Evolutionary conservation across 2,329 filamentous ascomycete genomes (phyloP), one percentile per base, ranked within the genome.

Genomic region (Domatiomyces catenatus): DNA sequence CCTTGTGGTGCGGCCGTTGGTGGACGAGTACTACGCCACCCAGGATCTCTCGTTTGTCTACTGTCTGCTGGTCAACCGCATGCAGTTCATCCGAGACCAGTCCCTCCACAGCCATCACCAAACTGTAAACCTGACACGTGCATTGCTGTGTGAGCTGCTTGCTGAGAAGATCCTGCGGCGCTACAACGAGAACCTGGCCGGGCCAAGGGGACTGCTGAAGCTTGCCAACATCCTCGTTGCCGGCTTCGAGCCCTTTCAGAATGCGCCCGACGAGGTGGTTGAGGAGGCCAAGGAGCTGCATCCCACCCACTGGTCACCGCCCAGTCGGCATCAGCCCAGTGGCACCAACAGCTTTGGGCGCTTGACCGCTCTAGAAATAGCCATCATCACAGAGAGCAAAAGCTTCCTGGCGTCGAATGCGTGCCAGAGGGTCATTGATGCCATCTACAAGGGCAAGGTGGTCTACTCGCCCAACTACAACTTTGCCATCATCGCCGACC

Each of bases 11-110:
- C 77, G 86, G 52, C 86, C 86, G 1, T 69, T 92, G 22, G 84
- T 92, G n/a, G 84, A 92, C 63, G 83, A 86, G 63, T 75, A 90
- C 7, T 92, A 87, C 63, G 80, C 85, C 59, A 74, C 81, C 52
- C 76, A 86, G 52, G 86, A 92, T 68, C 81, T 89, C 42, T 90
- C 85, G 1, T 80, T 89, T 81, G 84, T 92, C 8, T 92, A 90
- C 64, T 90, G 85, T 63, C 69, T 93, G 53, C 75, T 93, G 19
- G 85, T 92, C 57, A 92, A 93, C 61, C 77, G 85, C 12, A 79
- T 80, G 32, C 83, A 88, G 61, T 92, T 92, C 60, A 71, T 89
- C 20, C 76, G 83, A 50, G 84, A 92, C 64, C 85, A 92, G 63
- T 74, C 79, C 8, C 81, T 83, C 60, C 76, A 85, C 60, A 77